Base-by-base conservation (phyloP, 2,329 filamentous ascomycete species). In the Xylaria sp. region DNA sequence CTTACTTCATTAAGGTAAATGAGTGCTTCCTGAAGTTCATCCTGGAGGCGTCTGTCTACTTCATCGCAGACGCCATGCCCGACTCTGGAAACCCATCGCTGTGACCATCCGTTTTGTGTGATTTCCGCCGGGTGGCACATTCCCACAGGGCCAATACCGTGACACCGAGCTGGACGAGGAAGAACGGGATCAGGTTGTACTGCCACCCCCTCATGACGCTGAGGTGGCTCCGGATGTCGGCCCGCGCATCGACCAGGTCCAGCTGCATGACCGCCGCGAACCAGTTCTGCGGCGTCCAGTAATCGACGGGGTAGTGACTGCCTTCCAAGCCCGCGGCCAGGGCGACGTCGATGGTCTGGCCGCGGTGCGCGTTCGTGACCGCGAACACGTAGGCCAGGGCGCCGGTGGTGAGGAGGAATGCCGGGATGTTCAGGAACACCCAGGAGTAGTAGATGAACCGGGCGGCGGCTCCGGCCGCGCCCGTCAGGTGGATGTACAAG, bases 221-320 rank as follows among this genome's bases (percentile, higher is more conserved):
- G 39, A 71, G 59, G 46, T 70, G 65, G 11, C 45, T 56, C 37
- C 40, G 43, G 7, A 74, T 65, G 39, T 68, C 63, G 39, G 50
- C 54, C 37, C 63, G 57, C 11, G 52, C 50, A 34, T 63, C 56
- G 18, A 61, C 59, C 4, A 74, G 48, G 39, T 70, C 60, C 18
- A 75, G 63, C 34, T 60, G 52, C 41, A 72, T 60, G 24, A 75
- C 61, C 5, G 71, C 71, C 3, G 61, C 51, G 51, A 73, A 72
- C 74, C 74, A 76, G 55, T 65, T 71, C 57, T 74, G 71, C 17
- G 74, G 73, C 17, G 73, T 72, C 74, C 74, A 76, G 7, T 52
- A 39, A 39, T 63, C 59, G 7, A 65, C 46, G 1, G 66, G 63
- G 44, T 76, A 76, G 2, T 63, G 57, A 16, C 29, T 39, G 11